Percentiles rank a stretch among this genome's conserved stretches.
Conservation (phyloP, 805 yeast genomes). For the Kodamaea neixiangensis region DNA sequence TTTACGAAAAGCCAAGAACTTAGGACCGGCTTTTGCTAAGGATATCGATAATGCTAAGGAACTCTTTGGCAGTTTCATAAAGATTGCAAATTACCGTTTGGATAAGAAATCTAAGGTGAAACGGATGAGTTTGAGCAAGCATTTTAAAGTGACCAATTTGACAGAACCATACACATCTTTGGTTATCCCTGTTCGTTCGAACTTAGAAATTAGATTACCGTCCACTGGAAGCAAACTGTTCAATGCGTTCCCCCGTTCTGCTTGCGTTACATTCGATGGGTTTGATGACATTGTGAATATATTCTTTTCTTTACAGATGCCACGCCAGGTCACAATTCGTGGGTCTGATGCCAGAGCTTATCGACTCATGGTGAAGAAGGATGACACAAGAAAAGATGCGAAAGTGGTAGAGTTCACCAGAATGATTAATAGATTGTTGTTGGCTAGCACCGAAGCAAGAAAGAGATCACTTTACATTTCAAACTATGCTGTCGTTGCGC, state of each 20-base stretch:
- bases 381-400: constrained; percentile 94
- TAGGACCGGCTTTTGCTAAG: constrained; percentile 15
- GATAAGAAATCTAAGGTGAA: constrained; percentile 34
- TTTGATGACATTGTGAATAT: constrained; percentile 71
- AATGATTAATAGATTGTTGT: constrained; percentile 74
- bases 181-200: constrained; percentile 73
- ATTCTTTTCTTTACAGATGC: constrained; percentile 82
- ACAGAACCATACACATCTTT: constrained; percentile 40
- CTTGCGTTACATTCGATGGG: constrained; percentile 52
- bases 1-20: constrained; percentile 18
- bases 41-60: constrained; percentile 29
- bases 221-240: constrained; percentile 40
- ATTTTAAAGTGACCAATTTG: constrained; percentile 38
- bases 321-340: constrained; percentile 69
- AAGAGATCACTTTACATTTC: constrained; percentile 69
- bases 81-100: constrained; percentile 43
- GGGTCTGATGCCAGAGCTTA: constrained; percentile 82
- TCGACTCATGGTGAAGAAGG: constrained; percentile 79
- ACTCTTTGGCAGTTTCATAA: constrained; percentile 44
- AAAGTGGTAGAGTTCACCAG: constrained; percentile 90
- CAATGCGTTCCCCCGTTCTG: constrained; percentile 47
- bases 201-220: constrained; percentile 69
- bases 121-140: constrained; percentile 40
- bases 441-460: constrained; percentile 68
- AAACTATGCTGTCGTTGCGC: constrained; percentile 85